Evolutionary conservation across 805 yeast species (phyloP).

Genomic region (Lipomyces yamadae): DNA sequence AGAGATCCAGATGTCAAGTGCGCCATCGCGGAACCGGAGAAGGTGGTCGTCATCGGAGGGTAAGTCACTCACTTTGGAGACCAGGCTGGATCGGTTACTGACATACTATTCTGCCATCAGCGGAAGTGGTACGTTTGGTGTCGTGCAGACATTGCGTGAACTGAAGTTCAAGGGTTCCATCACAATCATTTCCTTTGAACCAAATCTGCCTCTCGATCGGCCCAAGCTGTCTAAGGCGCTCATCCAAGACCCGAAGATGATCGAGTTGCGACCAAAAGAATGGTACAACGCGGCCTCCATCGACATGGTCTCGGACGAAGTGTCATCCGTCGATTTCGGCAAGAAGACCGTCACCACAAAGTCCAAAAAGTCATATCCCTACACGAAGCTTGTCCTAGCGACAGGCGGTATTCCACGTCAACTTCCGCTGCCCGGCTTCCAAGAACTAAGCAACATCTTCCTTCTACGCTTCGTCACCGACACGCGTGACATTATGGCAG

Average conservation of each 20-base stretch:
- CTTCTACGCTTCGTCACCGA: conserved; percentile 13
- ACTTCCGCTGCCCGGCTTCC: conserved; percentile 19
- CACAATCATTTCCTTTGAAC: conserved; percentile 16
- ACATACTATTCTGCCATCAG: conserved; percentile 11
- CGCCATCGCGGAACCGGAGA: conserved; percentile 5
- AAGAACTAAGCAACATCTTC: conserved; percentile 15
- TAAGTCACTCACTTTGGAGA: conserved; percentile 6
- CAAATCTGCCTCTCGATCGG: conserved; percentile 17
- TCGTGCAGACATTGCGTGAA: conserved; percentile 14
- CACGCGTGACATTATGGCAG: conserved; percentile 12
- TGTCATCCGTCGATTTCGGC: conserved; percentile 12
- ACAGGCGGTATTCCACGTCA: conserved; percentile 21
- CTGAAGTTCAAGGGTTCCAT: conserved; percentile 9
- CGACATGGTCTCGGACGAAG: conserved; percentile 6
- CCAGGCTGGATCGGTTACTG: conserved; percentile 5
- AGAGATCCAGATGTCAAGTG: conserved; percentile 10
- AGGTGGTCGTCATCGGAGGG: conserved; percentile 13
- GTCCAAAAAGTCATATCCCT: background rate
- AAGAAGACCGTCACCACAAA: conserved; percentile 10
- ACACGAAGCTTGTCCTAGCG: conserved; percentile 19
- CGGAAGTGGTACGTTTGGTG: conserved; percentile 17
- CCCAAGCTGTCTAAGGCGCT: conserved; percentile 21
- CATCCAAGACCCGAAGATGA: conserved; percentile 11
- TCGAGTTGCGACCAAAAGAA: conserved; percentile 15
- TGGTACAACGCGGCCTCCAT: conserved; percentile 15